Conservation (phyloP, 2,329 filamentous ascomycete species). For the Microdochium nivale region DNA sequence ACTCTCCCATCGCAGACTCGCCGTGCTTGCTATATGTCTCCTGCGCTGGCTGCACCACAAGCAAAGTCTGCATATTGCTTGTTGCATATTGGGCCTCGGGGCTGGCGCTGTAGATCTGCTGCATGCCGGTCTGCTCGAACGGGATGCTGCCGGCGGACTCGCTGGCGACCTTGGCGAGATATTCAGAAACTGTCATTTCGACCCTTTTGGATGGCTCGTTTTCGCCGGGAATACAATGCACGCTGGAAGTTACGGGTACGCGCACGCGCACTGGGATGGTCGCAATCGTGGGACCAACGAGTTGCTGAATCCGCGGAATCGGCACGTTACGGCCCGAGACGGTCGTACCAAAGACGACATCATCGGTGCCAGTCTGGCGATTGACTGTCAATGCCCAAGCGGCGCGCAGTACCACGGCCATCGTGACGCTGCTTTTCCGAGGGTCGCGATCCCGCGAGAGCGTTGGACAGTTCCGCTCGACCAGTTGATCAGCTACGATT, state of each 20-base stretch:
- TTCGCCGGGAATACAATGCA: background rate
- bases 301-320: conserved; percentile 5
- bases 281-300: conserved; percentile 21
- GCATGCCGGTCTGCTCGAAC: conserved; percentile 1
- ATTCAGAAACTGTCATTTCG: conserved; percentile 23
- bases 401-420: background rate
- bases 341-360: conserved; percentile 26
- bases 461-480: background rate
- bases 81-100: background rate
- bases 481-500: background rate
- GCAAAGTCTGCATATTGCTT: background rate
- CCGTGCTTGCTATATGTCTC: background rate
- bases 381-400: background rate
- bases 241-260: conserved; percentile 7
- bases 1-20: background rate
- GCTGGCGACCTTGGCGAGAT: conserved; percentile 23
- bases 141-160: background rate
- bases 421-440: background rate
- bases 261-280: conserved; percentile 26
- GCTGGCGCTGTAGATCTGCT: background rate
- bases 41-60: background rate
- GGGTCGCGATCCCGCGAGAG: background rate
- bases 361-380: background rate
- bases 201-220: conserved; percentile 4
- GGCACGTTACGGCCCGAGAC: conserved; percentile 23